phyloP scores from a whole-genome alignment of 2,329 filamentous ascomycete genomes.

The Fusarium dlaminii region DNA sequence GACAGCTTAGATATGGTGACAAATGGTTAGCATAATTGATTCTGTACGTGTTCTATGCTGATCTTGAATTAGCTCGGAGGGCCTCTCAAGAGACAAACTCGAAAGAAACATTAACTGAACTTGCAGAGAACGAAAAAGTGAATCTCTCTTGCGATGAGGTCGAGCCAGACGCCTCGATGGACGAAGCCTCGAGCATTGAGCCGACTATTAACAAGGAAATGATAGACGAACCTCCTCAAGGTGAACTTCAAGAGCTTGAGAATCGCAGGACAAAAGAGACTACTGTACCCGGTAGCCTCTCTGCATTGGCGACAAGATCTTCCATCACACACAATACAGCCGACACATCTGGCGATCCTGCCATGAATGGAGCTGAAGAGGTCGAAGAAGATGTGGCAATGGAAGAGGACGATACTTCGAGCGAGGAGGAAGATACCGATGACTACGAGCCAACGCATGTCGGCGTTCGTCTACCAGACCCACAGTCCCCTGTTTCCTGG shows the following conservation, averaged over 20 bases:
- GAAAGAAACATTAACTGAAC: not conserved
- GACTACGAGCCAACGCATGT: slow-evolving; percentile 66
- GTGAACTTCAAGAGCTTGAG: not conserved
- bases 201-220: not conserved
- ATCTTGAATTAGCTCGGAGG: slow-evolving; percentile 22
- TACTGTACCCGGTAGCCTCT: not conserved
- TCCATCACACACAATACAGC: not conserved
- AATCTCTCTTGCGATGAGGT: not conserved
- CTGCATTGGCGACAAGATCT: not conserved
- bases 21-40: not conserved
- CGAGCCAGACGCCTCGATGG: slow-evolving; percentile 14
- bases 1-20: slow-evolving; percentile 5
- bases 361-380: slow-evolving; percentile 1
- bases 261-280: not conserved
- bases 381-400: slow-evolving; percentile 36
- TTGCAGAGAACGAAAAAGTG: not conserved
- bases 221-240: not conserved
- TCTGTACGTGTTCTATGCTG: slow-evolving; percentile 10
- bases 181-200: not conserved
- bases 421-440: slow-evolving; percentile 52
- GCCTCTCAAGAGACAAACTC: not conserved
- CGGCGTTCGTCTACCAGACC: slow-evolving; percentile 25
- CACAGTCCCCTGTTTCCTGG: slow-evolving; percentile 1
- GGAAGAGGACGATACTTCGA: slow-evolving; percentile 35
- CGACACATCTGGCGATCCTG: not conserved